Percentiles rank a stretch among this genome's conserved stretches.
Evolutionary conservation across 1,284 basidiomycete genomes (phyloP).

Genomic region (Ceratorhiza oryzae-sativae): DNA sequence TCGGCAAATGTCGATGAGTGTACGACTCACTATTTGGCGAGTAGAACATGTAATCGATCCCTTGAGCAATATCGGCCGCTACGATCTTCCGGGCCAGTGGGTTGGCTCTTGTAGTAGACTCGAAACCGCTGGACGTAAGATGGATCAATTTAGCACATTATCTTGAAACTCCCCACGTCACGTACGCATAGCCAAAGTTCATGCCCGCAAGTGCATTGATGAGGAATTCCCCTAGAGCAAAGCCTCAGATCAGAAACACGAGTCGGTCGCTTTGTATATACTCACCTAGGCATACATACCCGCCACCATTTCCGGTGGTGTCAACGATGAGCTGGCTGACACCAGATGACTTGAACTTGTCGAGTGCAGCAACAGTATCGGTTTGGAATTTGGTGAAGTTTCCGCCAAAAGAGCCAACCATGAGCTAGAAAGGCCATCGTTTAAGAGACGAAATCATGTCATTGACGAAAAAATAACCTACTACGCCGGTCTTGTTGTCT

Average conservation of each 20-base stretch:
- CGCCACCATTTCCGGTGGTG: conserved; percentile 67
- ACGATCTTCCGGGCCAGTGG: conserved; percentile 33
- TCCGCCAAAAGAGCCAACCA: conserved; percentile 60
- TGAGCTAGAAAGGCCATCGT: conserved; percentile 21
- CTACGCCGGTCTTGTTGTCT: conserved; percentile 64
- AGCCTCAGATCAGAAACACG: too few species aligned
- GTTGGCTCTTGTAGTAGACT: conserved; percentile 58
- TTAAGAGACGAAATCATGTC: neutral
- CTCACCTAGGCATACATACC: conserved; percentile 40
- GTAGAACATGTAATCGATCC: conserved; percentile 30
- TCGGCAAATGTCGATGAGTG: neutral
- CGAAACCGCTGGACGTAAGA: conserved; percentile 50
- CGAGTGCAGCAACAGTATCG: conserved; percentile 59
- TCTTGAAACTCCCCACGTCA: conserved; percentile 28
- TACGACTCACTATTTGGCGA: conserved; percentile 26
- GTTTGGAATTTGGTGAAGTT: conserved; percentile 60
- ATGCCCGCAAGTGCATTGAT: conserved; percentile 55
- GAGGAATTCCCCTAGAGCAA: conserved; percentile 47
- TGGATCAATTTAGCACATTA: neutral
- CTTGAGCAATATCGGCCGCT: conserved; percentile 32
- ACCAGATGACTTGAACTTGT: conserved; percentile 57
- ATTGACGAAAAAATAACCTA: conserved; percentile 47
- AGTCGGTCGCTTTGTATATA: neutral
- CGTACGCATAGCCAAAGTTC: conserved; percentile 61
- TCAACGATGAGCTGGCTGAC: conserved; percentile 65